Base-by-base conservation (phyloP, 176 grass and related monocot species). In the Aegilops bicornis region DNA sequence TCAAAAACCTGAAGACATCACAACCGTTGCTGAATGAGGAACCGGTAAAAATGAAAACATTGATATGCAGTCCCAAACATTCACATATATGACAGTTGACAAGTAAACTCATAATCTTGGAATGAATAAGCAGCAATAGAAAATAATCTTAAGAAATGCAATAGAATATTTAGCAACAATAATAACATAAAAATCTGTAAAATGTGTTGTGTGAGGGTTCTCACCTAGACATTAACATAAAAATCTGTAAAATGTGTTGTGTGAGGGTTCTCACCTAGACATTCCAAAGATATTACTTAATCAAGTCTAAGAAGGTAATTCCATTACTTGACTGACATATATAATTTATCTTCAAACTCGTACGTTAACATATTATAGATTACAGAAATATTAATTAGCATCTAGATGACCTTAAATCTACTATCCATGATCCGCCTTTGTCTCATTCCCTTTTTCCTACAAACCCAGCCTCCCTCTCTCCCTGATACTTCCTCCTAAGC, bases 1-100 rank as follows among this genome's bases (percentile, higher is more conserved):
- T 99, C 97, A 8, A 99, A 99, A 84, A 99, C 97, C 97, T 99
- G 85, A 85, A 87, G 68, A 78, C 39, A 79, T 24, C 67, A 67
- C n/a, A 24, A 84, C 19, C 54, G 32, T 68, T 84, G 75, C 27
- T 69, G 37, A 82, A 73, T 82, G 50, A 77, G 50, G 50, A 74
- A 87, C 14, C 69, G 64, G 84, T 76, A 56, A 69, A 82, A 48
- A 80, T 29, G 37, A 71, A 43, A 73, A 32, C 37, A 63, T 6
- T 79, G 25, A 83, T 79, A 86, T 35, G 22, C 69, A 72, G 70
- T 48, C 6, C 16, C 39, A 20, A 45, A 35, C 13, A 76, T 69
- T 84, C 29, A 58, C 36, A 66, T 58, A 25, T 65, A 83, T 64
- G 25, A 33, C 58, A 79, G 25, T 58, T 59, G 8, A 83, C 20